Base-by-base conservation (phyloP, 306 rosid genomes). In the Inga leiocalycina region DNA sequence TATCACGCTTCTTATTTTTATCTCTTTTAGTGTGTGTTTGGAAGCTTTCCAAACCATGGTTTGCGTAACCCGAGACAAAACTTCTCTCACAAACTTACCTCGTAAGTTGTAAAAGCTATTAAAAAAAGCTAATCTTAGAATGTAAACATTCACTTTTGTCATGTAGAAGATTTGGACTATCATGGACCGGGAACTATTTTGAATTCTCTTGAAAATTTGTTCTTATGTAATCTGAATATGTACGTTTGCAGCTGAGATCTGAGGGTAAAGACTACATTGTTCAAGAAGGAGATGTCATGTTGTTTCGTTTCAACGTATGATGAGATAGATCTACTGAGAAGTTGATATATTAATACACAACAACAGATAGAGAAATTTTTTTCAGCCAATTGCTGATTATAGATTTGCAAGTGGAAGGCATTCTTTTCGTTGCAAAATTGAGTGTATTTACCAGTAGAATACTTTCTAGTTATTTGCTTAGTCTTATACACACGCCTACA, bases 201-300 rank as follows among this genome's bases (percentile, higher is more conserved):
- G 39, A 70, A 49, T 67, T 83, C 32, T 59, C 76, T 69, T 74
- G 64, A 30, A 74, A 27, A 52, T n/a, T 56, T 66, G 32, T 56
- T 49, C 51, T 77, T 35, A 71, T 54, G 64, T 80, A 10, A 54
- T 64, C 69, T 44, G 52, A 76, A 35, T 48, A 57, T 57, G 22
- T 22, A 39, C 78, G 81, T 86, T 81, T 91, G 91, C 94, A 96
- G 99, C 87, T 93, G 91, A 87, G 97, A 89, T 91, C 97, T 46
- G 97, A 96, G 93, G 99, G 97, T 75, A 96, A 96, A 89, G 99
- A 92, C 20, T 96, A 96, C 82, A 68, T 90, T 85, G 99, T 96
- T 59, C 94, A 80, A 84, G 99, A 93, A 90, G 98, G 97, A 83
- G 99, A 96, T 86, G 97, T 96, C 70, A 93, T 96, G 99, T 83